A percentile compares a stretch with the other conserved stretches of the same genome.
Conservation (phyloP, 495 filamentous ascomycete genomes). For the Aspergillus hancockii region DNA sequence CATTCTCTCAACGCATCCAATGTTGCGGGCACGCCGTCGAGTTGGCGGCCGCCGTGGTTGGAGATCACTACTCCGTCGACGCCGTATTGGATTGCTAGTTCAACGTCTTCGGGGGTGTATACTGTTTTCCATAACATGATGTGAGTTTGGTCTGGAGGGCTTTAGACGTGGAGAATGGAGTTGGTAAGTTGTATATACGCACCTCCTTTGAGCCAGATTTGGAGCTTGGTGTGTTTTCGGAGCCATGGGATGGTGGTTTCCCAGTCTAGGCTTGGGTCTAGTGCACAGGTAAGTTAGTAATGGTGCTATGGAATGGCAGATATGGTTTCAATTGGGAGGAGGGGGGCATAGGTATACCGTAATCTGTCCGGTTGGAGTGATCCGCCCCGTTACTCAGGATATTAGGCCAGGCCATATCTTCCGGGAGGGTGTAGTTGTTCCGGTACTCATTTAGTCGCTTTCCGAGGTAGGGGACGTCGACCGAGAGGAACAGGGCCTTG, state of each 20-base stretch:
- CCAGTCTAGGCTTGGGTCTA: conserved; percentile 81
- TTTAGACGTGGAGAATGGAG: background rate
- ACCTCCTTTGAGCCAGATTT: conserved; percentile 87
- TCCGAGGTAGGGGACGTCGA: conserved; percentile 85
- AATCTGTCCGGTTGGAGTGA: conserved; percentile 31
- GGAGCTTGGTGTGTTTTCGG: conserved; percentile 79
- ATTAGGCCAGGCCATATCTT: conserved; percentile 35
- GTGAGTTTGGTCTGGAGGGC: background rate
- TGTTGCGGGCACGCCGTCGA: conserved; percentile 80
- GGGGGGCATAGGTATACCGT: too few relatives aligned
- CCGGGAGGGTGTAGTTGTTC: conserved; percentile 45
- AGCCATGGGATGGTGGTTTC: conserved; percentile 84
- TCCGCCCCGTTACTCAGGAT: conserved; percentile 32
- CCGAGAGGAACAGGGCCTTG: conserved; percentile 91
- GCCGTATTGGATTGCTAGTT: conserved; percentile 71
- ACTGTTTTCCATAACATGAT: conserved; percentile 39
- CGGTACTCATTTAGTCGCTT: conserved; percentile 52
- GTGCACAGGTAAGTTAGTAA: background rate
- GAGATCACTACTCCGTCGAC: conserved; percentile 87
- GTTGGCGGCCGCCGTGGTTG: conserved; percentile 91
- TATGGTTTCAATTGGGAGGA: too few relatives aligned
- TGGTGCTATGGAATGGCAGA: too few relatives aligned
- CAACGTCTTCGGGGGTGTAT: conserved; percentile 74
- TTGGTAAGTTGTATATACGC: conserved; percentile 6
- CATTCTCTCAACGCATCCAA: conserved; percentile 86